phyloP scores from a whole-genome alignment of 176 grass and related monocot genomes.

The Oryza meridionalis region DNA sequence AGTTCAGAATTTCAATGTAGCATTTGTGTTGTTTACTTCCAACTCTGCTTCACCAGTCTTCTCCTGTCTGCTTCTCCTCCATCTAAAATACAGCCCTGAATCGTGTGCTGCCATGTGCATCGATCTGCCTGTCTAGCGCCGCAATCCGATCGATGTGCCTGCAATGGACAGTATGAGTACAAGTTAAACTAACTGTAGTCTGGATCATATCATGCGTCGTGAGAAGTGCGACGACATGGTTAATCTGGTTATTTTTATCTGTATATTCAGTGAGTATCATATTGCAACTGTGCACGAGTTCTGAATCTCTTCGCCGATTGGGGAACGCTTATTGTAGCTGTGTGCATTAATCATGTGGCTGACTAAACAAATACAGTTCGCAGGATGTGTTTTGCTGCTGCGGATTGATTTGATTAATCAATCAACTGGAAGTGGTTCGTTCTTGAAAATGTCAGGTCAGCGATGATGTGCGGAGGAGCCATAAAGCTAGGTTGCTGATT shows the following conservation, averaged over 20 bases:
- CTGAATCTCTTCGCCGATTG: not conserved
- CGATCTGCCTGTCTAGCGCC: not conserved
- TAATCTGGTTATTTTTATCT: not conserved
- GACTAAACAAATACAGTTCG: constrained; percentile 11
- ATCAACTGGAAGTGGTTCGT: not conserved
- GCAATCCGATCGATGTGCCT: not conserved
- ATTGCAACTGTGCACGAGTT: not conserved
- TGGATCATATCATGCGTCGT: not conserved
- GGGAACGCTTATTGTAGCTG: not conserved
- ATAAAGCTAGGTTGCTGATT: not conserved
- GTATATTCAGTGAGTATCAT: not conserved
- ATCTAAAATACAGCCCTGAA: not conserved
- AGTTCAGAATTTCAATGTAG: not conserved
- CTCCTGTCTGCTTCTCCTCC: not conserved
- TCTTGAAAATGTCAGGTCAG: constrained; percentile 31
- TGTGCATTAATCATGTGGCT: constrained; percentile 33
- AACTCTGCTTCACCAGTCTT: not conserved
- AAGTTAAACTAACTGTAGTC: not conserved
- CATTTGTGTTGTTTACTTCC: not conserved
- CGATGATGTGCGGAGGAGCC: constrained; percentile 2
- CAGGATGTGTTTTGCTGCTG: not conserved
- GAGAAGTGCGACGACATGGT: not conserved
- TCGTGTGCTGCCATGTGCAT: constrained; percentile 8
- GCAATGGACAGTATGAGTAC: not conserved
- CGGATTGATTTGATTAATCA: not conserved